phyloP scores from a whole-genome alignment of 495 filamentous ascomycete species.

The Penicillium longicatenatum region DNA sequence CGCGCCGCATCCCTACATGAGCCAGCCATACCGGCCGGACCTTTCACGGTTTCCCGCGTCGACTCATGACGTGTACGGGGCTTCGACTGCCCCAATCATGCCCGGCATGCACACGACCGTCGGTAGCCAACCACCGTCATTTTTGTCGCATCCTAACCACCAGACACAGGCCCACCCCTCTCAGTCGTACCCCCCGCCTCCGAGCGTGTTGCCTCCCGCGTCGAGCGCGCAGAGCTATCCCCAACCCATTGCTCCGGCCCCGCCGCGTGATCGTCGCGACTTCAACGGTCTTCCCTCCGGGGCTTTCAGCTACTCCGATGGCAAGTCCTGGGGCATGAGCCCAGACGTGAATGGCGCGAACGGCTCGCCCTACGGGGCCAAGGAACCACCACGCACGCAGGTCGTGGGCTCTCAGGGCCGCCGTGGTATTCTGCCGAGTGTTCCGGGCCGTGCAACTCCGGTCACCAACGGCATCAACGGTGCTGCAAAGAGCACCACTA shows the following conservation, averaged over 20 bases:
- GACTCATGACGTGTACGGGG: conserved; percentile 61
- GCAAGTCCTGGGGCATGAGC: conserved; percentile 44
- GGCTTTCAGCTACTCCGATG: conserved; percentile 54
- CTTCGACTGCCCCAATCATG: conserved; percentile 46
- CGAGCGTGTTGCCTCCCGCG: conserved; percentile 64
- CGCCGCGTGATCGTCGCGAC: conserved; percentile 58
- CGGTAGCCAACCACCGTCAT: conserved; percentile 57
- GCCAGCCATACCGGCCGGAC: conserved; percentile 60
- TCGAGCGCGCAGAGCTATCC: conserved; percentile 67
- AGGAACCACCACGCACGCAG: conserved; percentile 71
- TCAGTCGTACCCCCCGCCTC: conserved; percentile 62
- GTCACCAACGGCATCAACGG: conserved; percentile 58
- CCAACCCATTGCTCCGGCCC: conserved; percentile 71
- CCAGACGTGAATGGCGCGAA: conserved; percentile 44
- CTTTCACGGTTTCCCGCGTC: conserved; percentile 63
- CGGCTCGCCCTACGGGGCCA: conserved; percentile 42
- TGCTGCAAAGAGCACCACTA: conserved; percentile 71
- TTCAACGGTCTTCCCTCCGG: conserved; percentile 64
- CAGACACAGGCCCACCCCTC: conserved; percentile 55
- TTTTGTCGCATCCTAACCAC: conserved; percentile 53
- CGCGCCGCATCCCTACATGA: conserved; percentile 58
- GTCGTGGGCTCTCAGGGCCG: conserved; percentile 92
- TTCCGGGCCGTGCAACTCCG: conserved; percentile 73
- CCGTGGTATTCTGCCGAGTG: conserved; percentile 85
- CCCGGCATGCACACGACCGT: conserved; percentile 53